A percentile compares a stretch with the other conserved stretches of the same genome.
These are phyloP conservation scores for Globisporangium parvum DNA, from an alignment of 352 stramenopile genomes.

Conservation along the genomic window DNA sequence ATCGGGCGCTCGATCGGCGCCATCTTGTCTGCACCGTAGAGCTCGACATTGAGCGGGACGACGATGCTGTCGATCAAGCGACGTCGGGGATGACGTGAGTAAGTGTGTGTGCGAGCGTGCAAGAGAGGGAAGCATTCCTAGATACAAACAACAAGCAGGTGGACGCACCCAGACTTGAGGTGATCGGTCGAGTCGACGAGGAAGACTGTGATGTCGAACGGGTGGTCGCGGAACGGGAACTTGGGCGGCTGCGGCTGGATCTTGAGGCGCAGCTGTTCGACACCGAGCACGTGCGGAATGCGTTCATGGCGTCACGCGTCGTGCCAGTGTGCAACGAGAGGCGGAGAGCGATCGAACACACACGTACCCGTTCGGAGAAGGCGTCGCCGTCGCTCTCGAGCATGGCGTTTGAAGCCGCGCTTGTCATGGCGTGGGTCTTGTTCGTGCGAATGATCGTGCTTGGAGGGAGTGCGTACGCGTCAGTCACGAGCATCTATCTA, in stretches of 20 bases:
- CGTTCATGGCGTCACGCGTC: background rate
- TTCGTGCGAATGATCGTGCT: background rate
- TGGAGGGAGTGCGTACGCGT: background rate
- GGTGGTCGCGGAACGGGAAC: slow-evolving; percentile 82
- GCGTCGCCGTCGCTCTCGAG: slow-evolving; percentile 45
- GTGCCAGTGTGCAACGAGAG: background rate
- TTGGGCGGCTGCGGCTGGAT: slow-evolving; percentile 80
- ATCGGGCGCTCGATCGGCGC: slow-evolving; percentile 74
- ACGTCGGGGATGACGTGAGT: too few species aligned
- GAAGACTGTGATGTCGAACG: slow-evolving; percentile 85
- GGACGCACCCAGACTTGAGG: slow-evolving; percentile 61
- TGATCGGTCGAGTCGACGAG: slow-evolving; percentile 78
- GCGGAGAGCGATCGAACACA: background rate
- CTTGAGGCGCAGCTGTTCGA: slow-evolving; percentile 58
- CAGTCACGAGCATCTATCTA: background rate
- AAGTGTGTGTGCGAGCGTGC: too few species aligned
- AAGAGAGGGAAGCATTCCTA: too few species aligned
- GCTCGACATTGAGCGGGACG: slow-evolving; percentile 76
- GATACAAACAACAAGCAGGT: background rate
- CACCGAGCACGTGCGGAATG: background rate
- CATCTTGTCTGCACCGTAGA: slow-evolving; percentile 82
- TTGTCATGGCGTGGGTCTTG: slow-evolving; percentile 4
- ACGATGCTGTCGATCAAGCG: too few species aligned
- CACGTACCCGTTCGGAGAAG: slow-evolving; percentile 47
- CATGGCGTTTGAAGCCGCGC: slow-evolving; percentile 7